Evolutionary conservation across 2,329 filamentous ascomycete genomes (phyloP), one percentile per base, ranked within the genome.

Genomic region (Microsporum canis): DNA sequence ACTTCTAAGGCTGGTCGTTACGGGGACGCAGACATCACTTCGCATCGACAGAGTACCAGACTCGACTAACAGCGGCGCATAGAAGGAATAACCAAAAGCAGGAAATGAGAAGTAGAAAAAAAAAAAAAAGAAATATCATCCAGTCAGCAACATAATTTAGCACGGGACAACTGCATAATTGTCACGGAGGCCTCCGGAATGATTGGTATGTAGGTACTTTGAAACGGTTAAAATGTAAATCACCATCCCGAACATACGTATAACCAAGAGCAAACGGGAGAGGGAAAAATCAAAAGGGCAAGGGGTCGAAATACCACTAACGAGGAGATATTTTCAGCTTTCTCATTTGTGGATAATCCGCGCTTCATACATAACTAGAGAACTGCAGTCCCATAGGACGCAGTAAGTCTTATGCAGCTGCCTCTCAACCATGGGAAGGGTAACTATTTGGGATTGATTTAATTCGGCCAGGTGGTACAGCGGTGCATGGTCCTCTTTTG

Each of bases 291-390:
- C 34, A 5, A 51, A 5, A 5, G 12, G 34, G 49, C 49, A 55
- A 31, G 49, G 49, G 14, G 23, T 55, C 4, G n/a, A 14, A 34
- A 55, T 43, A 43, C 39, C 31, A 53, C 14, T 29, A 8, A 31
- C 8, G 3, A 55, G 49, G 31, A 2, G 31, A 17, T 2, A 34
- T 55, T 17, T 14, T 36, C 31, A 31, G 29, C 49, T n/a, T 55
- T 55, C 49, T 55, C 49, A 55, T 55, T 55, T 55, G 49, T 36
- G 14, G 49, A 29, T 34, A 55, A n/a, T 14, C 49, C 49, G 49
- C 49, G 49, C 49, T 55, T 29, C 49, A 17, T 55, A 33, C n/a
- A 34, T 49, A n/a, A n/a, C 10, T 43, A 43, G 39, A n/a, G 29
- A 33, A 14, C 49, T 55, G 49, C 31, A 47, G 23, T 55, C 3